phyloP scores from a whole-genome alignment of 768 basidiomycete species.

The Collybia mongolica region DNA sequence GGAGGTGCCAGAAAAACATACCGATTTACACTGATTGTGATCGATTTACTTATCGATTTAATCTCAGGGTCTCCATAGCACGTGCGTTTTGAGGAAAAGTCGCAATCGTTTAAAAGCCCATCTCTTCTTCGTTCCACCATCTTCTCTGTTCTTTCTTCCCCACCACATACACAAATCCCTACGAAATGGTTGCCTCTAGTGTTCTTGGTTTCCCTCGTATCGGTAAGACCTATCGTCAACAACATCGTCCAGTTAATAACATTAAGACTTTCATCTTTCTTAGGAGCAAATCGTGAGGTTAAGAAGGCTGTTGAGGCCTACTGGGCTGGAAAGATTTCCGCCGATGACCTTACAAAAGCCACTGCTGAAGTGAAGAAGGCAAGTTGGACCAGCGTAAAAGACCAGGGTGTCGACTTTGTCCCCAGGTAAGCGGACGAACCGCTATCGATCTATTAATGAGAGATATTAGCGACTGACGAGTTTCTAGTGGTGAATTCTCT shows the following conservation, averaged over 20 bases:
- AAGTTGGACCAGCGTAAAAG: slow-evolving; percentile 86
- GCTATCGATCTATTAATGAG: slow-evolving; percentile 13
- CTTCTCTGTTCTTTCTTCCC: slow-evolving; percentile 19
- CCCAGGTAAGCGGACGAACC: slow-evolving; percentile 66
- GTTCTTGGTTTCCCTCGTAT: slow-evolving; percentile 94
- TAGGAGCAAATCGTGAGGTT: slow-evolving; percentile 91
- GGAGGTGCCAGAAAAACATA: too few relatives aligned
- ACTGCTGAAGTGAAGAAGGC: slow-evolving; percentile 86
- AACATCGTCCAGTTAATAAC: too few relatives aligned
- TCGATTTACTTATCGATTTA: slow-evolving; percentile 33
- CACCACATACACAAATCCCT: background rate
- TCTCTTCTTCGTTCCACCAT: slow-evolving; percentile 26
- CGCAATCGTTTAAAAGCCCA: slow-evolving; percentile 19
- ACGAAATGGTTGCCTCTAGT: slow-evolving; percentile 74
- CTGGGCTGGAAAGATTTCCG: slow-evolving; percentile 91
- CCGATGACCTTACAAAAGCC: slow-evolving; percentile 83
- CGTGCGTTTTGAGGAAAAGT: slow-evolving; percentile 33
- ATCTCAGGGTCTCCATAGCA: slow-evolving; percentile 20
- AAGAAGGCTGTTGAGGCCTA: slow-evolving; percentile 99
- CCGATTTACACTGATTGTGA: background rate
- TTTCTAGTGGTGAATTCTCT: slow-evolving; percentile 90
- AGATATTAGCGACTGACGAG: slow-evolving; percentile 13
- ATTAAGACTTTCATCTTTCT: background rate
- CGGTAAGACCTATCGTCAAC: slow-evolving; percentile 41
- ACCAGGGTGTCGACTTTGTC: slow-evolving; percentile 83